These are phyloP conservation scores for Trichoderma citrinoviride DNA, from an alignment of 2,329 filamentous ascomycete genomes.

Conservation along the genomic window DNA sequence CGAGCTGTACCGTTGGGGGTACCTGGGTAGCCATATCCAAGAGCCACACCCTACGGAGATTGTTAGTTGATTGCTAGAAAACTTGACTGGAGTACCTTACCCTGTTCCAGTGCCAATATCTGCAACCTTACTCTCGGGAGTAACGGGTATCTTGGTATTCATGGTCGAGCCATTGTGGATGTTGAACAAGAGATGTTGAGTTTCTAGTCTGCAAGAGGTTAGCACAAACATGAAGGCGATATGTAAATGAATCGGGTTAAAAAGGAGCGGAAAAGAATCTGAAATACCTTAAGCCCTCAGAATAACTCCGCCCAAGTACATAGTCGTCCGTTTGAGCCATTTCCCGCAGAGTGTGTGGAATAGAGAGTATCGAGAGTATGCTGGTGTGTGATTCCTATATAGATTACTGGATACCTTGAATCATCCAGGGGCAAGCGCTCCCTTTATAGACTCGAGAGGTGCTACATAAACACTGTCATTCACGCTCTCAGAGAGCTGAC, in stretches of 20 bases:
- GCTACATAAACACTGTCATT: neutral
- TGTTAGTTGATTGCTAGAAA: neutral
- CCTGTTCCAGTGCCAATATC: constrained; percentile 19
- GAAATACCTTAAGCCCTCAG: neutral
- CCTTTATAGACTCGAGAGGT: neutral
- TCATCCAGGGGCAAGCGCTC: neutral
- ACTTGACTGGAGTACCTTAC: neutral
- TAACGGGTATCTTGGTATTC: constrained; percentile 17
- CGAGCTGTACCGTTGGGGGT: constrained; percentile 14
- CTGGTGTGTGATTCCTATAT: no score
- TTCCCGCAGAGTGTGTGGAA: neutral
- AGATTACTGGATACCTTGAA: neutral
- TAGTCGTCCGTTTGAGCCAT: neutral
- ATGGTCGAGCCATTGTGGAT: constrained; percentile 18
- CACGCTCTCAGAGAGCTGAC: neutral
- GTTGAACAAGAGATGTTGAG: constrained; percentile 15
- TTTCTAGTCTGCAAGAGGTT: constrained; percentile 5
- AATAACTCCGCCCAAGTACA: neutral
- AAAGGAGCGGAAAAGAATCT: no score
- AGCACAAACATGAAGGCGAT: neutral
- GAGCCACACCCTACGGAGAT: constrained; percentile 6
- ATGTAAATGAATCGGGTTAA: no score
- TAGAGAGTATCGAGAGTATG: no score
- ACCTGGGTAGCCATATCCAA: constrained; percentile 13
- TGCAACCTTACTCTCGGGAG: constrained; percentile 10